Conservation (phyloP, 2,329 filamentous ascomycete species). For the Acarospora socialis region DNA sequence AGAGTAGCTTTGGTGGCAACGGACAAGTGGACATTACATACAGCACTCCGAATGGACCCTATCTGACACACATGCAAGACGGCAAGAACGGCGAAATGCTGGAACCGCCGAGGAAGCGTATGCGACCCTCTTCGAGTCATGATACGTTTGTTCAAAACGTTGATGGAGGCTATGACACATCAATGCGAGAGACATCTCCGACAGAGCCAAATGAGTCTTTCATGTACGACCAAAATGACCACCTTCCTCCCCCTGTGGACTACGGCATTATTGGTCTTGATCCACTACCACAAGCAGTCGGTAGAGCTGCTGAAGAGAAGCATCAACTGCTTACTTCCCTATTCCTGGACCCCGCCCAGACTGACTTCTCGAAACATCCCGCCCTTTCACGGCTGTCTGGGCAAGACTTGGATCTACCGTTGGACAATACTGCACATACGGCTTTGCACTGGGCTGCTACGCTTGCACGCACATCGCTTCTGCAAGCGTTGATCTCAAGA, state of each 20-base stretch:
- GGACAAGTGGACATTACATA: constrained; percentile 49
- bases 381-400: constrained; percentile 62
- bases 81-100: constrained; percentile 40
- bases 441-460: constrained; percentile 95
- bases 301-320: constrained; percentile 60
- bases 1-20: constrained; percentile 53
- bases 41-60: constrained; percentile 39
- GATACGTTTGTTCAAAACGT: constrained; percentile 21
- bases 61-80: constrained; percentile 17
- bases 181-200: constrained; percentile 50
- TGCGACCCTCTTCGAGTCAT: constrained; percentile 44
- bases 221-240: constrained; percentile 42
- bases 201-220: constrained; percentile 74
- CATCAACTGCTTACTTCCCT: constrained; percentile 69
- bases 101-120: constrained; percentile 72
- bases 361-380: constrained; percentile 60
- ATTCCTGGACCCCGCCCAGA: constrained; percentile 59
- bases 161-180: constrained; percentile 40
- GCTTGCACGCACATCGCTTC: constrained; percentile 66
- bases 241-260: constrained; percentile 17
- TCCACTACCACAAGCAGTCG: constrained; percentile 36
- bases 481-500: constrained; percentile 65
- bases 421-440: constrained; percentile 78
- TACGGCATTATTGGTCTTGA: constrained; percentile 23
- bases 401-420: constrained; percentile 77